Base-by-base conservation (phyloP, 352 stramenopile species). In the Globisporangium paroecandrum region DNA sequence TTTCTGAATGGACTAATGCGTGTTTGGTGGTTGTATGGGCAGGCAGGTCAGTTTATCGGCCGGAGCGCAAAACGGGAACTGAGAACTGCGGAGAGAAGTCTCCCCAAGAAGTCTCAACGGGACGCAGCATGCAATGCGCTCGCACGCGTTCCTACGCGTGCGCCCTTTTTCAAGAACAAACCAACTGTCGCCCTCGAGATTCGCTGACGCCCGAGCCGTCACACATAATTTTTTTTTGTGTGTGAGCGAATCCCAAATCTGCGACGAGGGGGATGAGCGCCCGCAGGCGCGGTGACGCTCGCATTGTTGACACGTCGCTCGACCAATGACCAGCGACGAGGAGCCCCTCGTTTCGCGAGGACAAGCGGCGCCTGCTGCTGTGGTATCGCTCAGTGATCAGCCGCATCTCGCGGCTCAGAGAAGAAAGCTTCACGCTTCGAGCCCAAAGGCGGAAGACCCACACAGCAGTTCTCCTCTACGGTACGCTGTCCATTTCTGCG, bases 231-330 rank as follows among this genome's bases (percentile, higher is more conserved):
- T 69, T 62, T 64, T 55, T 36, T 20, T 29, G 62, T 53, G 46
- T 12, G 32, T 58, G 46, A 46, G 27, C 7, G 27, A 60, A 58
- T 54, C 47, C 43, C 38, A 70, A 69, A 76, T 75, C 73, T 75
- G 64, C 70, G 70, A 73, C 73, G 72, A 55, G 63, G 53, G 55
- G 27, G 63, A 62, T 65, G 60, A 13, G 49, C 36, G 6, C n/a
- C 9, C 13, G 15, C 41, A n/a, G 15, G 13, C 15, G 54, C 27
- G 54, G n/a, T 77, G 71, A 77, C 71, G 71, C 72, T 63, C 65
- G 71, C 68, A 77, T 72, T 73, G 71, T 66, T 62, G 60, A 77
- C 71, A 74, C 67, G 36, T 25, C 29, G 22, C 36, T 71, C 20
- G 55, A 65, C 71, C 71, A 77, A 77, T 32, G 29, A 32, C 72